Evolutionary conservation across 495 filamentous ascomycete species (phyloP).

Genomic region (Penicillium mononematosum): DNA sequence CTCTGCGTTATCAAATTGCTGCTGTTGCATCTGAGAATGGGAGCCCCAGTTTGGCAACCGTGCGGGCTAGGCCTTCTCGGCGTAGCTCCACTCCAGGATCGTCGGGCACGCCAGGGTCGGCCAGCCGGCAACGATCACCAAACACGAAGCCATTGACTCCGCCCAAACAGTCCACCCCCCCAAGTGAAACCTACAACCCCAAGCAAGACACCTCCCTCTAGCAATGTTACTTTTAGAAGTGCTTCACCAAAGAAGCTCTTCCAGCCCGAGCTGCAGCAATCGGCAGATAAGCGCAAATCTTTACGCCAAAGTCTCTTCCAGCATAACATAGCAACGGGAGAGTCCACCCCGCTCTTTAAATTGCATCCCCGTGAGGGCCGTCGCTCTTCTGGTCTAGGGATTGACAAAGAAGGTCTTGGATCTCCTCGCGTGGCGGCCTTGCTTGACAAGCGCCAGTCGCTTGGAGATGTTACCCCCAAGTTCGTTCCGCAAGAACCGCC

Average conservation of each 20-base stretch:
- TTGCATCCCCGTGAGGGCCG: slow-evolving; percentile 60
- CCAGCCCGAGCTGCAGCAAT: slow-evolving; percentile 46
- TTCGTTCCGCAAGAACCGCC: slow-evolving; percentile 56
- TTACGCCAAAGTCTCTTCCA: slow-evolving; percentile 55
- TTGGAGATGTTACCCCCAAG: slow-evolving; percentile 60
- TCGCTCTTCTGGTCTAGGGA: slow-evolving; percentile 72
- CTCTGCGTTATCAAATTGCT: slow-evolving; percentile 33
- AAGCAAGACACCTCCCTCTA: slow-evolving; percentile 51
- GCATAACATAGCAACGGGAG: slow-evolving; percentile 54
- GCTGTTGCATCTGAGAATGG: slow-evolving; percentile 57
- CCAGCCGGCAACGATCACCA: slow-evolving; percentile 34
- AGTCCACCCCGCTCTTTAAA: slow-evolving; percentile 61
- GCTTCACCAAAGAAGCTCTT: slow-evolving; percentile 57
- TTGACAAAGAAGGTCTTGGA: slow-evolving; percentile 72
- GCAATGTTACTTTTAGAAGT: slow-evolving; percentile 43
- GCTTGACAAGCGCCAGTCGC: slow-evolving; percentile 68
- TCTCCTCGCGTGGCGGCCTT: slow-evolving; percentile 74
- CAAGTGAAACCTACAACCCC: slow-evolving; percentile 50
- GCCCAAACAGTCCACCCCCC: slow-evolving; percentile 54
- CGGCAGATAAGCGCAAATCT: slow-evolving; percentile 37
- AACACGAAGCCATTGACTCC: slow-evolving; percentile 50
- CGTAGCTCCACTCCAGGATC: slow-evolving; percentile 44
- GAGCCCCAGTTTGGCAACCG: slow-evolving; percentile 57
- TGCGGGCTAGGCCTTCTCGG: slow-evolving; percentile 54
- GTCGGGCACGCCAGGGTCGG: slow-evolving; percentile 47